A percentile compares a stretch with the other conserved stretches of the same genome.
phyloP scores from a whole-genome alignment of 305 asterid species.

The Solanum hybrid region DNA sequence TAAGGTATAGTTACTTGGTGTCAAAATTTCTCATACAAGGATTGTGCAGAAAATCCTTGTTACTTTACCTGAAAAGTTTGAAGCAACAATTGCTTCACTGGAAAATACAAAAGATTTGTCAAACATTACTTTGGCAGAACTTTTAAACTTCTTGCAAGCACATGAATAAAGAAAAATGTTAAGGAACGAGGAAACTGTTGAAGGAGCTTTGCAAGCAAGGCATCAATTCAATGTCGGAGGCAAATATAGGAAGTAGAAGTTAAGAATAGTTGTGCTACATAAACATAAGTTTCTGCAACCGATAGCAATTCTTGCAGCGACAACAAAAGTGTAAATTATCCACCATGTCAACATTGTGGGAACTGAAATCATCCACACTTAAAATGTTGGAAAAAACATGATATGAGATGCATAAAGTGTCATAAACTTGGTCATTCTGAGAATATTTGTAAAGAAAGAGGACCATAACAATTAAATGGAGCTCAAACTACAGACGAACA shows the following conservation, averaged over 20 bases:
- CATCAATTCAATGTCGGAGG: not conserved
- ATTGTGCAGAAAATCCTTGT: not conserved
- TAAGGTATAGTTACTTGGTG: not conserved
- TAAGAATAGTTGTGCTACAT: not conserved
- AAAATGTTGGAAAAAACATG: not conserved
- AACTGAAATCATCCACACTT: not conserved
- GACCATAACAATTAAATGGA: not conserved
- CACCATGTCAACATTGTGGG: not conserved
- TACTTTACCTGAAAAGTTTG: not conserved
- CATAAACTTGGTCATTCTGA: not conserved
- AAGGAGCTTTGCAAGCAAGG: not conserved
- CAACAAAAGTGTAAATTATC: not conserved
- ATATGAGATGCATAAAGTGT: not conserved
- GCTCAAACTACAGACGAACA: not conserved
- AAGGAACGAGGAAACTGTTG: not conserved
- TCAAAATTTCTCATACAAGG: not conserved
- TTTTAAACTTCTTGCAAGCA: not conserved
- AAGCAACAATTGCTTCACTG: not conserved
- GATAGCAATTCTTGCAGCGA: not conserved
- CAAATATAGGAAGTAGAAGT: not conserved
- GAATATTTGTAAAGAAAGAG: not conserved
- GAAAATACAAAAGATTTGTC: conserved; percentile 2
- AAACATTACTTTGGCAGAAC: not conserved
- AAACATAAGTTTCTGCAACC: not conserved
- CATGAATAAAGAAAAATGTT: not conserved